These are phyloP conservation scores for Zasmidium cellare DNA, from an alignment of 2,329 filamentous ascomycete genomes.

Conservation along the genomic window DNA sequence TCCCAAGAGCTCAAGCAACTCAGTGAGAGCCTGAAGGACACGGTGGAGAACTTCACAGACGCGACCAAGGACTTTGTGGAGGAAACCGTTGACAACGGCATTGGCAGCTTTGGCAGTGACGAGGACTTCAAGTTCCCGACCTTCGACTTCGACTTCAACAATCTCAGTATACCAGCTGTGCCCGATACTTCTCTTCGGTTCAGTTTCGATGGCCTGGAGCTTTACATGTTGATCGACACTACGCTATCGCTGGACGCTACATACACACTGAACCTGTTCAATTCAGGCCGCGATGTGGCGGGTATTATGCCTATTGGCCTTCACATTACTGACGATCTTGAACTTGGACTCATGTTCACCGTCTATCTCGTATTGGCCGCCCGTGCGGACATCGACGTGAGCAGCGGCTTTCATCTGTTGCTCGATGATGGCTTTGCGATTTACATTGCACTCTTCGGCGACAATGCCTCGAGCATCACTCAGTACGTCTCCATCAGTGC, in stretches of 20 bases:
- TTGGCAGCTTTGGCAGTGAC: not conserved
- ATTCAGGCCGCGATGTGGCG: slow-evolving; percentile 9
- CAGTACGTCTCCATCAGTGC: slow-evolving; percentile 47
- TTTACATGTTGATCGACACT: slow-evolving; percentile 53
- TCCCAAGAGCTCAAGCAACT: not conserved
- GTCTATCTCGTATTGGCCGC: slow-evolving; percentile 56
- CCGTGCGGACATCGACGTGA: slow-evolving; percentile 51
- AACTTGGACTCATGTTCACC: slow-evolving; percentile 50
- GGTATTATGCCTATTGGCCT: slow-evolving; percentile 49
- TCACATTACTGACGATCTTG: slow-evolving; percentile 38
- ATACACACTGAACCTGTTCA: slow-evolving; percentile 53
- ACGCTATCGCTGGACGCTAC: slow-evolving; percentile 43
- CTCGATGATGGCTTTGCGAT: slow-evolving; percentile 53
- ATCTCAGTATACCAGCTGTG: slow-evolving; percentile 46
- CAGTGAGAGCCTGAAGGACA: not conserved
- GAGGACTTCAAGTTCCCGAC: not conserved
- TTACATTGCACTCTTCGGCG: slow-evolving; percentile 52
- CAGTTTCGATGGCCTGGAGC: slow-evolving; percentile 53
- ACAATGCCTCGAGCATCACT: slow-evolving; percentile 49
- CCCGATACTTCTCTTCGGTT: slow-evolving; percentile 48
- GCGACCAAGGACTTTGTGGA: not conserved
- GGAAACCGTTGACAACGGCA: not conserved
- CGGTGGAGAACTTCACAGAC: not conserved
- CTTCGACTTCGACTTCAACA: not conserved
- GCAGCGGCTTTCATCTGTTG: slow-evolving; percentile 56